Conservation (phyloP, 2,329 filamentous ascomycete species). For the Massarina eburnea region DNA sequence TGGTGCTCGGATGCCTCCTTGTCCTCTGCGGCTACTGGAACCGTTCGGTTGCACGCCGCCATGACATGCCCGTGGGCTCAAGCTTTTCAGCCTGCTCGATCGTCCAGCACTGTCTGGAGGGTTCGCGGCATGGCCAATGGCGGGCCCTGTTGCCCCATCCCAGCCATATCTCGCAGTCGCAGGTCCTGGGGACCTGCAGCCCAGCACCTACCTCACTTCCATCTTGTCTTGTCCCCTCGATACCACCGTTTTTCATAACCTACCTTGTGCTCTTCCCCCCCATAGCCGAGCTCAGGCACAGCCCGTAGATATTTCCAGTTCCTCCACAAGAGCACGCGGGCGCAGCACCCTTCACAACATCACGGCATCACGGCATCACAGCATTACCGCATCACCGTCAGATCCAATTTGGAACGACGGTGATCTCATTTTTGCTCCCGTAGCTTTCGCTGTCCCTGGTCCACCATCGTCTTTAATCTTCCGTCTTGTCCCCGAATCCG, state of each 20-base stretch:
- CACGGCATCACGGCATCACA: conserved; percentile 20
- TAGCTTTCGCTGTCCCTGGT: conserved; percentile 28
- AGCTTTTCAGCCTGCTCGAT: conserved; percentile 29
- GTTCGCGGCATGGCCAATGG: conserved; percentile 31
- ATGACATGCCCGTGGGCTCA: conserved; percentile 37
- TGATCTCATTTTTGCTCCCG: conserved; percentile 28
- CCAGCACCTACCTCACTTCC: conserved; percentile 22
- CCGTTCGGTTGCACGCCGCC: conserved; percentile 38
- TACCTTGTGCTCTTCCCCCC: conserved; percentile 19
- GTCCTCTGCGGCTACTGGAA: conserved; percentile 34
- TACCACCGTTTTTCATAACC: conserved; percentile 5
- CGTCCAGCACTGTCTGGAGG: conserved; percentile 15
- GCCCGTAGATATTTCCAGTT: conserved; percentile 43
- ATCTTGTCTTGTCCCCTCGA: conserved; percentile 14
- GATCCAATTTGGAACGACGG: conserved; percentile 39
- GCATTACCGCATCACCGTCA: conserved; percentile 25
- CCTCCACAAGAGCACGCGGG: conserved; percentile 28
- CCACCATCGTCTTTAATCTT: conserved; percentile 32
- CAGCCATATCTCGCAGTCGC: conserved; percentile 21
- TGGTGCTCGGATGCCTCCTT: conserved; percentile 31
- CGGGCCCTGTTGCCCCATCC: conserved; percentile 17
- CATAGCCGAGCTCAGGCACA: conserved; percentile 39
- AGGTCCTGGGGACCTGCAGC: conserved; percentile 30
- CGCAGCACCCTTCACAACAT: conserved; percentile 27
- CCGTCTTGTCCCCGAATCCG: conserved; percentile 26